Conservation (phyloP, 805 yeast species). For the Lipomyces anomalus region DNA sequence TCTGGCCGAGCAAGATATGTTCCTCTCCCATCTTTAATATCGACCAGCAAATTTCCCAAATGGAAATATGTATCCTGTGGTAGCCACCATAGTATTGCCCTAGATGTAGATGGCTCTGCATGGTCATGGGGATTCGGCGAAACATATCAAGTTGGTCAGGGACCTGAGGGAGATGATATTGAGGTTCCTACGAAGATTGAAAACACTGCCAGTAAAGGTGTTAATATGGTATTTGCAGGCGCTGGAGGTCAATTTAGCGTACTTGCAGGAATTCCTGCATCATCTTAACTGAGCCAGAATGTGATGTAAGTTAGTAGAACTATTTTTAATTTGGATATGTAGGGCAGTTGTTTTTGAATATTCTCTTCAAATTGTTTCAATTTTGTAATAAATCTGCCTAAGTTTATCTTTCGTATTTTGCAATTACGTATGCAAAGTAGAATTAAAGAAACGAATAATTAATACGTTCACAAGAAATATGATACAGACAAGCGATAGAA, state of each 20-base stretch:
- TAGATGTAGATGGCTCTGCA: constrained; percentile 74
- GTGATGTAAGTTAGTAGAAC: too few relatives aligned
- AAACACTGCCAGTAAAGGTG: constrained; percentile 86
- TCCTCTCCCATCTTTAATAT: constrained; percentile 73
- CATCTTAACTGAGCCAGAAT: too few relatives aligned
- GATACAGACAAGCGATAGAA: too few relatives aligned
- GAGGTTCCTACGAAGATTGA: constrained; percentile 82
- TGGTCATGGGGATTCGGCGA: constrained; percentile 99
- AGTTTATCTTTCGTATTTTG: too few relatives aligned
- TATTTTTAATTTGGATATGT: too few relatives aligned
- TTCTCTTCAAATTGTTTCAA: too few relatives aligned
- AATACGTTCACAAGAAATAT: too few relatives aligned
- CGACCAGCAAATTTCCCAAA: constrained; percentile 43
- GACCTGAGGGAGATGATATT: constrained; percentile 80
- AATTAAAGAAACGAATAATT: too few relatives aligned
- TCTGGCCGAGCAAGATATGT: constrained; percentile 73
- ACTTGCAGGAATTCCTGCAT: constrained; percentile 61
- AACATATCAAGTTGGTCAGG: constrained; percentile 93
- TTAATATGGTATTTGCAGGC: constrained; percentile 66
- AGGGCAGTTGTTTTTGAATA: too few relatives aligned
- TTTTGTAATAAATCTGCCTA: too few relatives aligned
- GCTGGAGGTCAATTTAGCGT: constrained; percentile 97
- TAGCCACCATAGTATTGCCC: constrained; percentile 86
- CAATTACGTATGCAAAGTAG: too few relatives aligned
- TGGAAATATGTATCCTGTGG: constrained; percentile 68